Percentiles rank a stretch among this genome's conserved stretches.
Evolutionary conservation across 2,329 filamentous ascomycete species (phyloP).

Genomic region (Paraphoma chrysanthemicola): DNA sequence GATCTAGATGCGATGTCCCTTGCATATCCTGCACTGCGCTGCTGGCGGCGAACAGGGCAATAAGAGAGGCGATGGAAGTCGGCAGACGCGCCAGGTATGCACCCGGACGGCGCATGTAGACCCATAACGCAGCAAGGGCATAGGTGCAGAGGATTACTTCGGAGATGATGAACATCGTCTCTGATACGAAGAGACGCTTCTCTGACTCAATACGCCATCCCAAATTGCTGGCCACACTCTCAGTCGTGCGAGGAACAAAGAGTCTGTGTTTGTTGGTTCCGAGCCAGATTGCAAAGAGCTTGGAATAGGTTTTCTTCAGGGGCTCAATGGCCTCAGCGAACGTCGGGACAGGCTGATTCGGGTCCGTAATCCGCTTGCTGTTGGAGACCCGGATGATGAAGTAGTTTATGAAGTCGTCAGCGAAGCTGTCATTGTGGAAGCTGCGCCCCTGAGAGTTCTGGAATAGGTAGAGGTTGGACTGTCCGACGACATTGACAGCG

Average conservation of each 20-base stretch:
- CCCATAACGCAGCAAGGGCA: slow-evolving; percentile 48
- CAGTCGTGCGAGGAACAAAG: slow-evolving; percentile 32
- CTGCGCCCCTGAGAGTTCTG: too few species aligned
- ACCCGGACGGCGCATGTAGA: slow-evolving; percentile 54
- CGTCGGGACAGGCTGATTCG: slow-evolving; percentile 40
- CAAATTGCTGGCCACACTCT: neutral
- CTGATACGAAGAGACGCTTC: slow-evolving; percentile 58
- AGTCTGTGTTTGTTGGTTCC: slow-evolving; percentile 51
- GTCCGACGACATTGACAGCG: slow-evolving; percentile 27
- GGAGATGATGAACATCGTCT: slow-evolving; percentile 55
- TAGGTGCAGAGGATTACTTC: slow-evolving; percentile 55
- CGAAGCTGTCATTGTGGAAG: slow-evolving; percentile 59
- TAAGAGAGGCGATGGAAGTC: slow-evolving; percentile 56
- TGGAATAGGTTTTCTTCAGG: slow-evolving; percentile 42
- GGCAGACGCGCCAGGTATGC: slow-evolving; percentile 60
- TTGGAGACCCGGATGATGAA: slow-evolving; percentile 48
- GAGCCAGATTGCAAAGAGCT: slow-evolving; percentile 55
- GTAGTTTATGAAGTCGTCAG: slow-evolving; percentile 57
- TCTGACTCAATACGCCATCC: slow-evolving; percentile 32
- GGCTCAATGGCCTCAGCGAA: slow-evolving; percentile 28
- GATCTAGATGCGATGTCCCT: slow-evolving; percentile 23
- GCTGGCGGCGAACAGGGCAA: slow-evolving; percentile 59
- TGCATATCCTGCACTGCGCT: slow-evolving; percentile 49
- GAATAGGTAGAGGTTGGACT: slow-evolving; percentile 33
- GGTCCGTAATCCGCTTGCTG: slow-evolving; percentile 44